Percentiles rank a stretch among this genome's conserved stretches.
These are phyloP conservation scores for Zygoascus meyerae DNA, from an alignment of 1,139 yeast species.

Conservation along the genomic window DNA sequence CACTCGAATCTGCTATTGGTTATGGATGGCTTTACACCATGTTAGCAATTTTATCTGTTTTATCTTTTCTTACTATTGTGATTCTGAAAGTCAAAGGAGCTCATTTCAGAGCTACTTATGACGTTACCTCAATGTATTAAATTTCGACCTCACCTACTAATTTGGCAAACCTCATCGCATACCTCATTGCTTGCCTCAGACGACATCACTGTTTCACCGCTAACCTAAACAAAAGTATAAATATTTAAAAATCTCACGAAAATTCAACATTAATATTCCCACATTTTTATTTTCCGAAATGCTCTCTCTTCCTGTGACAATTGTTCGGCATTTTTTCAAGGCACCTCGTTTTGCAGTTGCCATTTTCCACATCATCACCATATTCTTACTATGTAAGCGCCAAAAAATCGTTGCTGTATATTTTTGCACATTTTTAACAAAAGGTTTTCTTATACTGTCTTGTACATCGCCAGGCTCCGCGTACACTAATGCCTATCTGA, in stretches of 20 bases:
- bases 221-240: not conserved
- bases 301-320: not conserved
- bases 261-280: not conserved
- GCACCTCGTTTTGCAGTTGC: not conserved
- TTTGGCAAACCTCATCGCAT: not conserved
- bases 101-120: conserved; percentile 59
- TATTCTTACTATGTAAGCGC: conserved; percentile 7
- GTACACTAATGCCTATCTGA: conserved; percentile 44
- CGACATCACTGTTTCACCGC: not conserved
- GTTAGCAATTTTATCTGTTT: conserved; percentile 45
- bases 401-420: conserved; percentile 22
- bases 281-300: not conserved
- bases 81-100: conserved; percentile 55
- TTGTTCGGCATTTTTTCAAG: not conserved
- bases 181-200: conserved; percentile 2
- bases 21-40: conserved; percentile 67
- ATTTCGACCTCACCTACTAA: not conserved
- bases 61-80: conserved; percentile 42
- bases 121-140: conserved; percentile 41
- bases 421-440: conserved; percentile 38
- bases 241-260: not conserved
- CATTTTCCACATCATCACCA: conserved; percentile 7
- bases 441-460: conserved; percentile 51
- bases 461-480: conserved; percentile 40
- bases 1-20: conserved; percentile 54